Base-by-base conservation (phyloP, 768 basidiomycete genomes). In the Calocera cornea region DNA sequence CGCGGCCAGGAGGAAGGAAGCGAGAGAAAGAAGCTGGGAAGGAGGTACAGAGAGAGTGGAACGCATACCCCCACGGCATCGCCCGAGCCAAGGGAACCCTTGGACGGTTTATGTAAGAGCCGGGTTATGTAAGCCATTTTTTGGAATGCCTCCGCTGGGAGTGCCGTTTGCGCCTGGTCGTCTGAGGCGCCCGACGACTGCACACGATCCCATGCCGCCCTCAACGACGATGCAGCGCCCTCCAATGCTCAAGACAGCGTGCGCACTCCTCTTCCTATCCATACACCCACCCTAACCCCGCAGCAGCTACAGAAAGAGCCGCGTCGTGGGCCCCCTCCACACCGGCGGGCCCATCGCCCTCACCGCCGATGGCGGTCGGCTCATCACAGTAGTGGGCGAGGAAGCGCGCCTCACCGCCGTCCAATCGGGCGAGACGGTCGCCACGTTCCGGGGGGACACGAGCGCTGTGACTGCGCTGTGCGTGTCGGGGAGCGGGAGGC, bases 361-460 rank as follows among this genome's bases (percentile, higher is more conserved):
- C 63, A 87, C 91, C 2, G 76, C 79, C 54, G 91, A 97, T 79
- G 94, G 91, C 63, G 80, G 78, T 66, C 86, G 82, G 77, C 81
- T 98, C 34, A 83, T 93, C 65, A 93, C 92, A 40, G 94, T 93
- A 70, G 84, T 98, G 14, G 87, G 84, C 49, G 93, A 95, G 73
- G 87, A 93, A 69, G 87, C 90, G 5, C 74, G 97, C 19, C 77
- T 95, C 64, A 95, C 93, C 22, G 86, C 94, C 70, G 80, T 92
- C n/a, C 78, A 81, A 47, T 84, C 80, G 64, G 93, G 95, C 2
- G 75, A 78, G 63, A 83, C 87, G 68, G 84, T 97, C 36, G 92
- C 89, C 75, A 84, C 88, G 5, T 91, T 98, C 75, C 78, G 83
- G 63, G 89, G 91, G 67, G 94, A 93, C 74, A 85, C 89, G 7